These are phyloP conservation scores for Blastobotrys americana DNA, from an alignment of 805 yeast species.

Conservation along the genomic window DNA sequence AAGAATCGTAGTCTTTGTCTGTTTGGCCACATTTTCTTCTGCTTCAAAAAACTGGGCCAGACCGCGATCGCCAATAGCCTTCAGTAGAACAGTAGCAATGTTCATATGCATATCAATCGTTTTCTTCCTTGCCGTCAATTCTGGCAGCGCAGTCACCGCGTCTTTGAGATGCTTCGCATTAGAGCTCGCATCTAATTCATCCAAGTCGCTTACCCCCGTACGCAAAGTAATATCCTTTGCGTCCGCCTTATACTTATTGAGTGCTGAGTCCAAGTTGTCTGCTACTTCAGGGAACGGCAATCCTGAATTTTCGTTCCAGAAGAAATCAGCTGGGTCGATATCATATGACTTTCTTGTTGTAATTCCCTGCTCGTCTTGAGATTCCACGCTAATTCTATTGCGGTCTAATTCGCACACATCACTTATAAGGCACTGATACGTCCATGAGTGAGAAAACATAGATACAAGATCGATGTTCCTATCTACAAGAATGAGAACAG, in stretches of 20 bases:
- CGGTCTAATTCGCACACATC: constrained; percentile 80
- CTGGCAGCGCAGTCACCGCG: constrained; percentile 89
- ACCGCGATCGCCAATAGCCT: constrained; percentile 77
- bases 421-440: constrained; percentile 91
- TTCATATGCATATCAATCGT: constrained; percentile 96
- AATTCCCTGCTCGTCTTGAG: constrained; percentile 26
- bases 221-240: constrained; percentile 78
- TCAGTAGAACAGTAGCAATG: constrained; percentile 74
- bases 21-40: constrained; percentile 63
- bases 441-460: constrained; percentile 97
- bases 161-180: constrained; percentile 39
- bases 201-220: constrained; percentile 64
- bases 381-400: constrained; percentile 49
- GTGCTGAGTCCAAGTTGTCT: constrained; percentile 83
- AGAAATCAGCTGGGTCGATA: constrained; percentile 86
- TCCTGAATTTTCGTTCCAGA: constrained; percentile 79
- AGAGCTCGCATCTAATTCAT: constrained; percentile 45
- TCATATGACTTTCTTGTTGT: constrained; percentile 59
- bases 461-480: constrained; percentile 85
- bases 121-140: constrained; percentile 77
- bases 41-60: constrained; percentile 89
- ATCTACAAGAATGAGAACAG: constrained; percentile 76
- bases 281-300: constrained; percentile 99
- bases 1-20: constrained; percentile 49
- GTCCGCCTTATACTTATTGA: constrained; percentile 73